Evolutionary conservation across 2,329 filamentous ascomycete species (phyloP), one percentile per base, ranked within the genome.

Genomic region (Fusarium nodosum): DNA sequence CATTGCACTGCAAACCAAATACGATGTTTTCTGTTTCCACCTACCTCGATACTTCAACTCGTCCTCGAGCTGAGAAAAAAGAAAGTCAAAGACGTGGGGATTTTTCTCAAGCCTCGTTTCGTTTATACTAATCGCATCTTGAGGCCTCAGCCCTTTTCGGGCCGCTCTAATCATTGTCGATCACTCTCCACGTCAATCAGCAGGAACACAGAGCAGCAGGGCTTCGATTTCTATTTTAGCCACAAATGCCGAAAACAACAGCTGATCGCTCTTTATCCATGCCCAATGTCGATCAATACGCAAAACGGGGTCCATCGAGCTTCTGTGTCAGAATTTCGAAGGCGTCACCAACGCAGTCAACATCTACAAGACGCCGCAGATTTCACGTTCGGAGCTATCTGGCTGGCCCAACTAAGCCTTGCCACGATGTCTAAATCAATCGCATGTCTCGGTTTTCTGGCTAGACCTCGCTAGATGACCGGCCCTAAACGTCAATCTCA

Each of bases 281-380:
- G 48, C 33, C 34, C 47, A 44, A 47, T 71, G 67, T 36, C 62
- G 69, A 74, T 74, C 72, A 52, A 36, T 20, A 68, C 71, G 56
- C 59, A 62, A 55, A 55, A 67, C 30, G 47, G 52, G 52, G 48
- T 55, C 42, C 45, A 46, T 52, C 57, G 55, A 60, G 54, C 53
- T 61, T 57, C 36, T 39, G 36, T 51, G 45, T 44, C 33, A 56
- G 34, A 26, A 31, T 52, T 22, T 22, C 44, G 30, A 42, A 22
- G 44, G 30, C 50, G 59, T 55, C 47, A 56, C 38, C 36, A 60
- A 42, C 38, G n/a, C 53, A 38, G 45, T 51, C 28, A 22, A 31
- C 34, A 34, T 47, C 53, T 53, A 24, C 53, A 20, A 47, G 41
- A 18, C n/a, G 34, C 36, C 39, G 54, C 34, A 51, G 56, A 39